phyloP scores from a whole-genome alignment of 176 grass and related monocot genomes.

The Ensete glaucum region DNA sequence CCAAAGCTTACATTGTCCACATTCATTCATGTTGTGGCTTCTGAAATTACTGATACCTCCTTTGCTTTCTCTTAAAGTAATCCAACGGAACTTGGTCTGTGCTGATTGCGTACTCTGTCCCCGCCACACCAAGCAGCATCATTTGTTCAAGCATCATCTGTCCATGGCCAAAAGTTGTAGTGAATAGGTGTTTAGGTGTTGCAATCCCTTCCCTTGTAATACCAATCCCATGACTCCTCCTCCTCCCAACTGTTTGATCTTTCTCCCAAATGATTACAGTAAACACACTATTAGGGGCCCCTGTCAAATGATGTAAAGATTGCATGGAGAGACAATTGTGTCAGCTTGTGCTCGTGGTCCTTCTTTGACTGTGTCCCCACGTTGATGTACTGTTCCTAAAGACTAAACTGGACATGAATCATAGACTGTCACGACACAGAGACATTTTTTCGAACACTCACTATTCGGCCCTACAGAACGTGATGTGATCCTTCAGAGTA shows the following conservation, averaged over 20 bases:
- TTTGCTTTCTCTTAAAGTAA: not conserved
- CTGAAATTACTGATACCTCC: not conserved
- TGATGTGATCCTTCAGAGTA: too few species aligned
- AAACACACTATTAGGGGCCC: not conserved
- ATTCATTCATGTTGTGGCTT: not conserved
- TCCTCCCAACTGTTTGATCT: not conserved
- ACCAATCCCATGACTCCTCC: not conserved
- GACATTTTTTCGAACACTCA: too few species aligned
- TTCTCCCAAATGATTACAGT: not conserved
- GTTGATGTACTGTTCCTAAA: not conserved
- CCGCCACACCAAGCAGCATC: not conserved
- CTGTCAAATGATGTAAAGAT: not conserved
- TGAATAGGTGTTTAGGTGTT: too few species aligned
- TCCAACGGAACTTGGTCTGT: not conserved
- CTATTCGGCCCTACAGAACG: too few species aligned
- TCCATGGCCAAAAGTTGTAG: not conserved
- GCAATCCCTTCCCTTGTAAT: not conserved
- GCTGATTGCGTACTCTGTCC: not conserved
- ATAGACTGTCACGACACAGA: too few species aligned
- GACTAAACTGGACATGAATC: not conserved
- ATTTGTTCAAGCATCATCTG: not conserved
- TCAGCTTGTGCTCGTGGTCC: not conserved
- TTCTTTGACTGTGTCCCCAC: not conserved
- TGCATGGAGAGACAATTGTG: not conserved
- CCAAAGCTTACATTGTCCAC: not conserved